Conservation (phyloP, 495 filamentous ascomycete species). For the Viridothelium virens region DNA sequence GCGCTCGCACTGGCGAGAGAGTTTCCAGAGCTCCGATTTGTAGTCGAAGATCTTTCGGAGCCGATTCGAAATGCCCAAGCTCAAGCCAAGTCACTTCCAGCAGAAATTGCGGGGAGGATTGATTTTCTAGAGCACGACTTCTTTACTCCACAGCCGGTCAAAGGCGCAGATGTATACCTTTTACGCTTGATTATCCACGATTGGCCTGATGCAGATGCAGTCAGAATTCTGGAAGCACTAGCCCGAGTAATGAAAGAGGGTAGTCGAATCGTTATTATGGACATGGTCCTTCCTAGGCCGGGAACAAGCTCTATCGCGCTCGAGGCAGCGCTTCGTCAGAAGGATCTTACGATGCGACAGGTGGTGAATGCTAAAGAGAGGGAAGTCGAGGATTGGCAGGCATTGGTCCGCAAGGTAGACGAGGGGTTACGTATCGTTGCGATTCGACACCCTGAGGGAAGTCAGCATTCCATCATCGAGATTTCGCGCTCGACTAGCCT, state of each 20-base stretch:
- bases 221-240: slow-evolving; percentile 39
- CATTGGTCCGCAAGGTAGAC: slow-evolving; percentile 5
- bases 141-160: slow-evolving; percentile 41
- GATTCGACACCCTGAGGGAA: background rate
- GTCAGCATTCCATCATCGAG: slow-evolving; percentile 8
- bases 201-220: slow-evolving; percentile 39
- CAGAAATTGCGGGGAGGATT: slow-evolving; percentile 34
- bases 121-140: slow-evolving; percentile 44
- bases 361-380: slow-evolving; percentile 13
- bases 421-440: background rate
- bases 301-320: background rate
- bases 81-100: background rate
- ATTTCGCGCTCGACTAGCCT: background rate
- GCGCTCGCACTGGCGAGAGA: slow-evolving; percentile 7
- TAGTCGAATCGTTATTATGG: slow-evolving; percentile 14
- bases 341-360: slow-evolving; percentile 11
- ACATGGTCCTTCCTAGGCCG: slow-evolving; percentile 10
- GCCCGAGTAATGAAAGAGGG: slow-evolving; percentile 25
- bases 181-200: slow-evolving; percentile 50
- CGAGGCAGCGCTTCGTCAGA: background rate
- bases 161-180: slow-evolving; percentile 48
- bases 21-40: slow-evolving; percentile 14
- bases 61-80: background rate
- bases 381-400: slow-evolving; percentile 35
- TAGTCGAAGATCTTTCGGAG: slow-evolving; percentile 19